These are phyloP conservation scores for Lunasporangiospora selenospora DNA, from an alignment of 192 early-diverging fungal genomes.

Conservation along the genomic window DNA sequence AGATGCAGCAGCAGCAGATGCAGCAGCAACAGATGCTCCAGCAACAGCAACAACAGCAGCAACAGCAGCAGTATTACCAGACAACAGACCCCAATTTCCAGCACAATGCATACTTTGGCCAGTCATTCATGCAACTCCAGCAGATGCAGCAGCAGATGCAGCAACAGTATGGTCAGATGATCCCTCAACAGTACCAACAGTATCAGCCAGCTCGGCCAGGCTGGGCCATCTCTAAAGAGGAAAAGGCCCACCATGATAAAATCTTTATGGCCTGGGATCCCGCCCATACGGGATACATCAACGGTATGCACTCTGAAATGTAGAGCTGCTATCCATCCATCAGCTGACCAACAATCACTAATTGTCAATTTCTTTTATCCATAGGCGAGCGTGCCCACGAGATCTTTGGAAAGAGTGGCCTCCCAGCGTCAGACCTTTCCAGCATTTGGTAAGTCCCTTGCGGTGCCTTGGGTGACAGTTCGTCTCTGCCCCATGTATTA, in stretches of 20 bases:
- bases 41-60: conserved; percentile 28
- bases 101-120: conserved; percentile 41
- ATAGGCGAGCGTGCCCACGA: conserved; percentile 67
- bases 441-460: conserved; percentile 72
- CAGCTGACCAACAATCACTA: too few species aligned
- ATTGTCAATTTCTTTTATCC: neutral
- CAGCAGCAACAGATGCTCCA: conserved; percentile 22
- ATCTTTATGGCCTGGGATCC: conserved; percentile 83
- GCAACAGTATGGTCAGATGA: conserved; percentile 35
- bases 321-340: too few species aligned
- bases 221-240: conserved; percentile 64
- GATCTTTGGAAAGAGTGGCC: conserved; percentile 77
- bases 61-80: conserved; percentile 37
- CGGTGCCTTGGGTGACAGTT: neutral
- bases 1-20: conserved; percentile 18
- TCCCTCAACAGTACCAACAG: conserved; percentile 48
- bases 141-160: conserved; percentile 7
- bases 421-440: conserved; percentile 70
- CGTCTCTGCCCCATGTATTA: conserved; percentile 1
- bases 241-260: conserved; percentile 62
- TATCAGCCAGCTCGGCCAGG: conserved; percentile 48
- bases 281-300: conserved; percentile 67
- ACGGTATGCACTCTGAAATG: too few species aligned
- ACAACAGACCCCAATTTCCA: conserved; percentile 38
- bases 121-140: conserved; percentile 9